A percentile compares a stretch with the other conserved stretches of the same genome.
Conservation (phyloP, 2,329 filamentous ascomycete genomes). For the Beauveria medogensis region DNA sequence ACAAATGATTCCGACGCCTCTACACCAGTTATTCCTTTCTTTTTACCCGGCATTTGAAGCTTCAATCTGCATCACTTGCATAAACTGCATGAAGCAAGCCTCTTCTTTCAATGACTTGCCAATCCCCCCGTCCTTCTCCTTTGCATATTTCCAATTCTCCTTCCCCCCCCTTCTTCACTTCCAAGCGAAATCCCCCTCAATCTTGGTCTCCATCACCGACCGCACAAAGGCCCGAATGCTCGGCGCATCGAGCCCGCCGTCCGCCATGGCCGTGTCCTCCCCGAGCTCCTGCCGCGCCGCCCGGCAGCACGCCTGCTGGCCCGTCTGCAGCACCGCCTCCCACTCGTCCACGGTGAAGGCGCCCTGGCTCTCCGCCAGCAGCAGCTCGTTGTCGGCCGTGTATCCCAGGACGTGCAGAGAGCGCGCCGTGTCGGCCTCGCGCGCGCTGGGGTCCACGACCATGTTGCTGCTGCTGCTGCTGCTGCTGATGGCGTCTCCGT, state of each 20-base stretch:
- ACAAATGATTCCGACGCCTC: conserved; percentile 1
- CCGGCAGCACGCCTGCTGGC: conserved; percentile 55
- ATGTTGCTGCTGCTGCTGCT: conserved; percentile 20
- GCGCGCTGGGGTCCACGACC: conserved; percentile 52
- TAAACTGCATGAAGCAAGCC: not conserved
- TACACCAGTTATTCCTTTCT: not conserved
- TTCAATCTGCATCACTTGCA: not conserved
- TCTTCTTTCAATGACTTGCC: not conserved
- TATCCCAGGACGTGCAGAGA: conserved; percentile 82
- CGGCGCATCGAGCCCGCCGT: conserved; percentile 31
- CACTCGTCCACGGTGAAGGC: conserved; percentile 68
- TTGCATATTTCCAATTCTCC: conserved; percentile 15
- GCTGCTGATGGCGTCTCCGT: conserved; percentile 19
- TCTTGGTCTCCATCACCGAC: conserved; percentile 49
- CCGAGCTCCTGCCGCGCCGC: conserved; percentile 22
- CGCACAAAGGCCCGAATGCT: conserved; percentile 54
- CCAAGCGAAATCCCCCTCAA: conserved; percentile 48
- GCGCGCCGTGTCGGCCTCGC: conserved; percentile 51
- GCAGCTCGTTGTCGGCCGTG: conserved; percentile 61
- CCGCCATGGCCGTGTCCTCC: conserved; percentile 38
- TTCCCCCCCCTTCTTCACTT: conserved; percentile 24
- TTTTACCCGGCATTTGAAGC: not conserved
- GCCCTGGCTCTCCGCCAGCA: conserved; percentile 77
- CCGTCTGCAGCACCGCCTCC: conserved; percentile 60
- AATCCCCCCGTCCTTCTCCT: not conserved